Evolutionary conservation across 2,329 filamentous ascomycete species (phyloP).

Genomic region (Annulohypoxylon truncatum): DNA sequence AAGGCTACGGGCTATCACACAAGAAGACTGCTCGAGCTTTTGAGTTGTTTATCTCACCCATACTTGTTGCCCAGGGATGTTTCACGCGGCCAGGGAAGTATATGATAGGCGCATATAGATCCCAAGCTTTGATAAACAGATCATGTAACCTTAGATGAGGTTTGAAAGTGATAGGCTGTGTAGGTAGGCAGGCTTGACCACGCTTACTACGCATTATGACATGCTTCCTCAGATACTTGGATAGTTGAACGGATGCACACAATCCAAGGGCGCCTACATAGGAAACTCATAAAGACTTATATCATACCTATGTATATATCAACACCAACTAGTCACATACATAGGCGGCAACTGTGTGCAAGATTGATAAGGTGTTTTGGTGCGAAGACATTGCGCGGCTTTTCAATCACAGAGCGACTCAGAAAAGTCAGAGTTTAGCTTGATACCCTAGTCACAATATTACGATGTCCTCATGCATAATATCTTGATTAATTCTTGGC

Average conservation of each 20-base stretch:
- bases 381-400: not conserved
- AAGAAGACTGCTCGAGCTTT: not conserved
- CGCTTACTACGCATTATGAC: conserved; percentile 9
- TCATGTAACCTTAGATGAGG: not conserved
- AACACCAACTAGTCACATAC: not conserved
- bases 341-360: not conserved
- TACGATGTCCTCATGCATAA: conserved; percentile 15
- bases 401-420: not conserved
- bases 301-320: no score
- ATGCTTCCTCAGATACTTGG: not conserved
- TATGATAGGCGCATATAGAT: conserved; percentile 3
- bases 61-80: not conserved
- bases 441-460: conserved; percentile 10
- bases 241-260: no score
- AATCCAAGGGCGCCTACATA: no score
- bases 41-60: not conserved
- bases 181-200: not conserved
- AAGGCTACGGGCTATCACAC: not conserved
- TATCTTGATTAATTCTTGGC: conserved; percentile 35
- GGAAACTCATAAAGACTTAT: no score
- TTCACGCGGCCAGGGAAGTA: not conserved
- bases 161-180: not conserved
- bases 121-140: not conserved
- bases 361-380: not conserved
- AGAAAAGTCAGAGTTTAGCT: not conserved